Conservation (phyloP, 495 filamentous ascomycete genomes). For the Penicillium crystallinum region DNA sequence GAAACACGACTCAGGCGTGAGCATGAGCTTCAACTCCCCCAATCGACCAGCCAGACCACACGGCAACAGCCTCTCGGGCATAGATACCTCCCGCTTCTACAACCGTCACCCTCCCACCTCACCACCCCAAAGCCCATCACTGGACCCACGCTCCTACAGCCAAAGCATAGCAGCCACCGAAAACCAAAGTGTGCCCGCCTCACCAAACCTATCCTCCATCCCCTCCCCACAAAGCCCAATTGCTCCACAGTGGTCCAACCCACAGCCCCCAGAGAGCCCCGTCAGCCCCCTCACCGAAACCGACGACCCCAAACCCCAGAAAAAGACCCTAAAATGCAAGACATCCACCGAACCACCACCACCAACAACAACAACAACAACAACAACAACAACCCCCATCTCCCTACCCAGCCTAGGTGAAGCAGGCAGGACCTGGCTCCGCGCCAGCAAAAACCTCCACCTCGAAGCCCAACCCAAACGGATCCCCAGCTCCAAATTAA, state of each 20-base stretch:
- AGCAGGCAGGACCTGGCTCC: conserved; percentile 14
- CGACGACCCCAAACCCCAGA: not conserved
- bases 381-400: not conserved
- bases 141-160: conserved; percentile 6
- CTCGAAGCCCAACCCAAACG: too few species aligned
- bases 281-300: not conserved
- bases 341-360: too few species aligned
- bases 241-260: too few species aligned
- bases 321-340: too few species aligned
- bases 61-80: conserved; percentile 2
- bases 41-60: not conserved
- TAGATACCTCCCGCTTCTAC: conserved; percentile 16
- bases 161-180: too few species aligned
- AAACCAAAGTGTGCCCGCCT: too few species aligned
- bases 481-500: too few species aligned
- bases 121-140: not conserved
- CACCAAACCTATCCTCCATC: too few species aligned
- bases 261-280: not conserved
- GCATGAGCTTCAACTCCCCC: conserved; percentile 6
- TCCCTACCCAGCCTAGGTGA: conserved; percentile 9
- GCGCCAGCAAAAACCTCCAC: conserved; percentile 10
- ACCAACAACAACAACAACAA: not conserved
- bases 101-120: conserved; percentile 7
- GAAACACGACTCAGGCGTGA: conserved; percentile 4
- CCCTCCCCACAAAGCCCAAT: conserved; percentile 25